phyloP scores from a whole-genome alignment of 495 filamentous ascomycete species.

The Talaromyces borbonicus region DNA sequence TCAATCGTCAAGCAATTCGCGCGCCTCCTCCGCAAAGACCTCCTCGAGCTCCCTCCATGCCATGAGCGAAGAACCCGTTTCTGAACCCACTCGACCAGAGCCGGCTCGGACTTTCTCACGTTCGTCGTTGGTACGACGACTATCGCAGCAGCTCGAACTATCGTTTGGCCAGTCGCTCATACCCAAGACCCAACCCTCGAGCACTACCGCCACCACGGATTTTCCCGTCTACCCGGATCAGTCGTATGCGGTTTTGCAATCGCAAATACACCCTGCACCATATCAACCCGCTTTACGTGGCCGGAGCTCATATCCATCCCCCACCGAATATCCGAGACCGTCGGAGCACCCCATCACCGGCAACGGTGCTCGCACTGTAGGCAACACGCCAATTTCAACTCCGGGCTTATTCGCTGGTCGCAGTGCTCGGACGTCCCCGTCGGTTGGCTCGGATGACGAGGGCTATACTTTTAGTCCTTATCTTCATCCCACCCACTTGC shows the following conservation, averaged over 20 bases:
- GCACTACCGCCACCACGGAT: constrained; percentile 18
- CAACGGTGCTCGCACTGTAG: constrained; percentile 36
- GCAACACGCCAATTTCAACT: constrained; percentile 58
- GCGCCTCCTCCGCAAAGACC: constrained; percentile 32
- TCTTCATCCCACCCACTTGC: constrained; percentile 54
- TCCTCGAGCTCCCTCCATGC: constrained; percentile 39
- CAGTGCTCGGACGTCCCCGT: constrained; percentile 35
- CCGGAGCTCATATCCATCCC: constrained; percentile 32
- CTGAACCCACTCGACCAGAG: constrained; percentile 33
- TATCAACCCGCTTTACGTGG: constrained; percentile 30
- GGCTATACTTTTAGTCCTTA: constrained; percentile 41
- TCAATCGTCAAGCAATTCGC: constrained; percentile 23
- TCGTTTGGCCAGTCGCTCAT: constrained; percentile 4
- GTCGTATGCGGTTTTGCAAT: constrained; percentile 41
- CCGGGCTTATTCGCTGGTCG: constrained; percentile 52
- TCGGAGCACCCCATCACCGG: constrained; percentile 18
- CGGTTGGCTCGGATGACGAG: constrained; percentile 40
- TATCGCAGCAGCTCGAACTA: constrained; percentile 18
- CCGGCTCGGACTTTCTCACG: constrained; percentile 16
- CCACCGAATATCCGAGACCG: constrained; percentile 23
- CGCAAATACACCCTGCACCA: constrained; percentile 35
- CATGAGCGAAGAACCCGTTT: constrained; percentile 34
- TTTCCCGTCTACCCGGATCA: constrained; percentile 46
- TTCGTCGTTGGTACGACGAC: constrained; percentile 19
- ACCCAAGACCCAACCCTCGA: not conserved